Base-by-base conservation (phyloP, 2,329 filamentous ascomycete genomes). In the Fusarium sp. region DNA sequence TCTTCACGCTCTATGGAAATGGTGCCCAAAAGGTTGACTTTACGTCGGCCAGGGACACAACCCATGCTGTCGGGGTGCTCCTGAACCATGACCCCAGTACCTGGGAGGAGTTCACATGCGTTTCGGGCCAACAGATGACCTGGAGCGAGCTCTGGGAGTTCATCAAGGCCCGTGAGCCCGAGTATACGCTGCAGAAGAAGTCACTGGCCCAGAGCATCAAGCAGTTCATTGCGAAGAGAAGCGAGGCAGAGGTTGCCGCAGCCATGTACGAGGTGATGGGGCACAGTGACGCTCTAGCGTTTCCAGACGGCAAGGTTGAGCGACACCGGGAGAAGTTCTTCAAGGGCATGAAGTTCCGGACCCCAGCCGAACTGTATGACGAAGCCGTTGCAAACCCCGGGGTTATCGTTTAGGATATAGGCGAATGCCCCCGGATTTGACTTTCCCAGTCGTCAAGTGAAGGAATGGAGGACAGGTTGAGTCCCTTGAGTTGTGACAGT, bases 81-180 rank as follows among this genome's bases (percentile, higher is more conserved):
- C 2, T 53, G 4, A 53, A 53, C 29, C 29, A 53, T 53, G 50
- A 53, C 3, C 11, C 50, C 5, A 1, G 13, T 6, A 34, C 2
- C 0, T 53, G 50, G 18, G 50, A 53, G 7, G 13, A 53, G 11
- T 36, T 25, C 2, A 36, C 50, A 1, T 53, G 50, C 9, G 6
- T 53, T 1, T 53, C 50, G 4, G 50, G 50, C 16, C 50, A 53
- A 11, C 13, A 53, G 6, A 53, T 53, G 50, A 53, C 50, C 16
- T 53, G 50, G 50, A 29, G 50, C 3, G 50, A 53, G 27, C 50
- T 53, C 14, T 53, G 50, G 50, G 31, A 53, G 50, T 23, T 53
- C 5, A 3, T 53, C 18, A 53, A 53, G 14, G 11, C 50, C 2
- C 16, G 50, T 4, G 50, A 53, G 11, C 31, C 50, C 2, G 50